Evolutionary conservation across 1,284 basidiomycete genomes (phyloP).

Genomic region (Trametes pubescens): DNA sequence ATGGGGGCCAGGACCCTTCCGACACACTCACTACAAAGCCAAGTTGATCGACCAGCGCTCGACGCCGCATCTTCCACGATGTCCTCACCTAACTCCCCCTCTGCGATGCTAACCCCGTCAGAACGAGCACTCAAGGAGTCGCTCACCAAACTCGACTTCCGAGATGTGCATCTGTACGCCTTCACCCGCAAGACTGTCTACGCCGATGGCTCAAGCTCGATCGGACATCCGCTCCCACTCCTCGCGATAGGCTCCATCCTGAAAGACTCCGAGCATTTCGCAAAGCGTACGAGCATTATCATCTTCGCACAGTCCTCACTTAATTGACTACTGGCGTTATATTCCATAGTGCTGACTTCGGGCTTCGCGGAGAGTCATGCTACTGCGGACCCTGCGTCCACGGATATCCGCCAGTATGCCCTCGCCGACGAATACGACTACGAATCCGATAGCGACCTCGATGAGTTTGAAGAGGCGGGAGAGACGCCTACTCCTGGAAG

Average conservation of each 20-base stretch:
- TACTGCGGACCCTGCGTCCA: background rate
- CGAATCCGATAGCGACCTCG: conserved; percentile 40
- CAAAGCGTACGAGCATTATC: conserved; percentile 27
- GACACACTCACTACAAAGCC: too few species aligned
- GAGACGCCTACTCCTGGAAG: conserved; percentile 1
- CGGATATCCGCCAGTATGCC: conserved; percentile 13
- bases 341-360: conserved; percentile 31
- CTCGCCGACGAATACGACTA: conserved; percentile 37
- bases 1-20: too few species aligned
- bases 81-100: background rate
- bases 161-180: conserved; percentile 37
- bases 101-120: background rate
- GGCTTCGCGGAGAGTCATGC: conserved; percentile 34
- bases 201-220: conserved; percentile 16
- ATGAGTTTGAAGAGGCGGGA: conserved; percentile 30
- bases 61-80: background rate
- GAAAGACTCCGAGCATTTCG: conserved; percentile 34
- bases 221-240: conserved; percentile 33
- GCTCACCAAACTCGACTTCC: conserved; percentile 21
- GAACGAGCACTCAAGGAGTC: conserved; percentile 29
- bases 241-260: conserved; percentile 32
- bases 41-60: background rate
- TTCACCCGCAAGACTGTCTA: conserved; percentile 29
- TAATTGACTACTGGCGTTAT: background rate
- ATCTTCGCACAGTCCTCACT: background rate